Evolutionary conservation across 139 green algal species (phyloP), one percentile per base, ranked within the genome.

Genomic region (Closterium sp.): DNA sequence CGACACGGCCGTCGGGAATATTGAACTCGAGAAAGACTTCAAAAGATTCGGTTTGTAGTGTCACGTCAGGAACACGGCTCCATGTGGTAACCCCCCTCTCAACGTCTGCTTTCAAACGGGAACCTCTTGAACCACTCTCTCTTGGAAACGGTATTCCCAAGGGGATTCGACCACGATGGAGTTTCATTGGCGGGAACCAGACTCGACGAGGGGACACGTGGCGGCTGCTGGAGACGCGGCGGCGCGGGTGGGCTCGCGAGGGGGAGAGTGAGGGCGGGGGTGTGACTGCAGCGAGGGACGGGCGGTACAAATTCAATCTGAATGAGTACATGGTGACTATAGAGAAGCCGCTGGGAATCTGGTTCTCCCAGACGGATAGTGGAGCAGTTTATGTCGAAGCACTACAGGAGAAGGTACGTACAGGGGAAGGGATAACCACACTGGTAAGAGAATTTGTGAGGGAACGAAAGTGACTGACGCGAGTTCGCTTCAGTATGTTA

Each of bases 281-380:
- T 24, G 88, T 31, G 28, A 31, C 29, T 31, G 42, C 88, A 31
- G 88, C 42, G 88, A 31, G 88, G 70, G 31, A 42, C 24, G 89
- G 89, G 2, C n/a, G n/a, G 42, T 93, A 93, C 87, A 90, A 84
- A 9, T 93, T 93, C 70, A 94, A 94, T 89, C 45, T 94, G 17
- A 27, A 93, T 9, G 92, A 94, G 50, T 94, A 94, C 92, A 94
- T 94, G 90, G 92, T 94, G 24, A 93, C 89, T 19, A 92, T 94
- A 31, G 92, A 94, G 21, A 93, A 90, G 45, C 92, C 92, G 19
- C n/a, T 93, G 7, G 92, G 92, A 7, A 94, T 94, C 11, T 50
- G 89, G 31, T 94, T 94, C 31, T 91, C 91, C 22, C n/a, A 31
- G 62, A 89, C 28, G 22, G 89, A 89, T 22, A 29, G 19, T 21